Evolutionary conservation across 805 yeast genomes (phyloP).

Genomic region (Nakazawaea populi): DNA sequence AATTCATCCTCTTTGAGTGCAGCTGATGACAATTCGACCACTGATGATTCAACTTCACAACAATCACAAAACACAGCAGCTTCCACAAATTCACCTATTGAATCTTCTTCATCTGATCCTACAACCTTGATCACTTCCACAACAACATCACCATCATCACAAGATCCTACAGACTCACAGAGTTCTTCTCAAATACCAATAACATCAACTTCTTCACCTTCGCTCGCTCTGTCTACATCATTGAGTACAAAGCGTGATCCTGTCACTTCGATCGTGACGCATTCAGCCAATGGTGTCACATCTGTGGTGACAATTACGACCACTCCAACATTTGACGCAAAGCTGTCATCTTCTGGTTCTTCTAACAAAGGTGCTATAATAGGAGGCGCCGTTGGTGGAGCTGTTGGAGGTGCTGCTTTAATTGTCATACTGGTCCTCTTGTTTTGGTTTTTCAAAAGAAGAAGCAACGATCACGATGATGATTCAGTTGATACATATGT

Average conservation of each 20-base stretch:
- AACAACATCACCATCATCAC: constrained; percentile 12
- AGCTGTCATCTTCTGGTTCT: constrained; percentile 11
- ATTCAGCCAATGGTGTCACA: constrained; percentile 11
- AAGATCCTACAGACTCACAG: neutral
- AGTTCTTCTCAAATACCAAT: constrained; percentile 12
- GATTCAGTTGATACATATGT: constrained; percentile 31
- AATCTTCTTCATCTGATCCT: constrained; percentile 14
- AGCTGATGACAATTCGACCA: neutral
- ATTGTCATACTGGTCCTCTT: constrained; percentile 23
- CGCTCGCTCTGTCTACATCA: constrained; percentile 10
- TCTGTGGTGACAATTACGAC: constrained; percentile 15
- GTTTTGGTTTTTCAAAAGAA: constrained; percentile 31
- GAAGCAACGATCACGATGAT: constrained; percentile 20
- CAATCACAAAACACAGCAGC: no score
- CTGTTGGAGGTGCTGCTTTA: constrained; percentile 21
- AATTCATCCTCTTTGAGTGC: neutral
- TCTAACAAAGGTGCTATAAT: constrained; percentile 27
- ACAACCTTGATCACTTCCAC: constrained; percentile 15
- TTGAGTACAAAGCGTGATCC: constrained; percentile 12
- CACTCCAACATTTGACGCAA: constrained; percentile 20
- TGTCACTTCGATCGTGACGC: constrained; percentile 16
- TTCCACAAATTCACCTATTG: constrained; percentile 10
- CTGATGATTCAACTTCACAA: neutral
- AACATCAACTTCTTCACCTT: neutral
- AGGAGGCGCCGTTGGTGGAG: constrained; percentile 32